phyloP scores from a whole-genome alignment of 345 rosid species.

The Populus euphratica region DNA sequence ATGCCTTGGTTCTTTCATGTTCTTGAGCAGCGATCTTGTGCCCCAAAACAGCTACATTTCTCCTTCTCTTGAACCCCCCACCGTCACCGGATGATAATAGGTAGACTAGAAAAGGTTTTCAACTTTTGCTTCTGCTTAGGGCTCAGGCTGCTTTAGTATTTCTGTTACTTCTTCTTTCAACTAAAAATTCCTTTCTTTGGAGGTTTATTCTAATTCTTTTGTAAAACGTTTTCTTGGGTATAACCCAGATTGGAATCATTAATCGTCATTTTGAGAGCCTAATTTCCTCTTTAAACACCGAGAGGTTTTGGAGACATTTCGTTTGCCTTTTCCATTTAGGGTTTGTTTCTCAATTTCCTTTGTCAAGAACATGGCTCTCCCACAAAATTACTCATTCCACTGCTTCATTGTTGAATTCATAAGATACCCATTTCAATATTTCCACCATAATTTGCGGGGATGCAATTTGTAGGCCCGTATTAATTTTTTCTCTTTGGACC shows the following conservation, averaged over 20 bases:
- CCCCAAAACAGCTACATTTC: constrained; percentile 14
- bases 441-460: constrained; percentile 11
- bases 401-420: constrained; percentile 29
- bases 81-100: constrained; percentile 8
- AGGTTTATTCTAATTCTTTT: constrained; percentile 13
- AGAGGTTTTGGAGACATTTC: not conserved
- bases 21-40: constrained; percentile 34
- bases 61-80: constrained; percentile 4
- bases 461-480: not conserved
- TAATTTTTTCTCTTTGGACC: constrained; percentile 20
- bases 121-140: constrained; percentile 13
- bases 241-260: constrained; percentile 1
- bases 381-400: constrained; percentile 15
- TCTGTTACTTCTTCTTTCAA: not conserved
- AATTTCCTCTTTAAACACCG: not conserved
- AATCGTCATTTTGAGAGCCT: not conserved
- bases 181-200: not conserved
- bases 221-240: constrained; percentile 2
- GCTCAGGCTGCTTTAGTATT: not conserved
- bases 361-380: constrained; percentile 21
- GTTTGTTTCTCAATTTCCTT: constrained; percentile 4
- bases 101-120: constrained; percentile 12
- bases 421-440: constrained; percentile 20
- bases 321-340: constrained; percentile 21
- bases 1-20: constrained; percentile 6